Evolutionary conservation across 805 yeast genomes (phyloP), one percentile per base, ranked within the genome.

Genomic region (Tetrapisispora taiwanensis): DNA sequence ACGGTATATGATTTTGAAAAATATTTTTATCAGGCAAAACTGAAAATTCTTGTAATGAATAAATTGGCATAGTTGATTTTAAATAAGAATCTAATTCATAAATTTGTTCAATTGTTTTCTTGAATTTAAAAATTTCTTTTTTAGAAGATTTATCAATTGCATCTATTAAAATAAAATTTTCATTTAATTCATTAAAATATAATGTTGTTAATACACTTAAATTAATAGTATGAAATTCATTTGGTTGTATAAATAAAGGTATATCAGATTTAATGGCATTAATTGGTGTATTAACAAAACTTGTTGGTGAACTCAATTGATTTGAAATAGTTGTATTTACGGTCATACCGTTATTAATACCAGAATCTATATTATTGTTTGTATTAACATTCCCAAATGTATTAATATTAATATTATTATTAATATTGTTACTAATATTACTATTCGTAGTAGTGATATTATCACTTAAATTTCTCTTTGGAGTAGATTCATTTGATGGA

Each of bases 51-150:
- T 67, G 55, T 36, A 60, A 63, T 4, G 66, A 47, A 26, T 78
- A 77, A 40, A 30, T 7, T 20, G 44, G 36, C 7, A 78, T 73
- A 46, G 70, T 70, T 4, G 75, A 75, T 50, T 87, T 69, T 12
- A 86, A 66, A 33, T 72, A 76, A 19, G 65, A 61, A 62, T 87
- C 94, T 48, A 89, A 70, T 9, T 71, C 68, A 5, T 68, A 49
- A n/a, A 90, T 65, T 52, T 80, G 81, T 1, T 74, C 66, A 47
- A 78, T 74, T 1, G 78, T 61, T 55, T 87, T 87, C 34, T 77
- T 68, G 43, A 86, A 77, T 52, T 79, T 72, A 82, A 95, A 89
- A 69, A 84, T 74, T 52, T 80, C 86, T 48, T 78, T 78, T 32
- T 70, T 66, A 2, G 80, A 65, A 18, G 71, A 78, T 33, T 78